Evolutionary conservation across 2,329 filamentous ascomycete species (phyloP).

Genomic region (Karstenula rhodostoma): DNA sequence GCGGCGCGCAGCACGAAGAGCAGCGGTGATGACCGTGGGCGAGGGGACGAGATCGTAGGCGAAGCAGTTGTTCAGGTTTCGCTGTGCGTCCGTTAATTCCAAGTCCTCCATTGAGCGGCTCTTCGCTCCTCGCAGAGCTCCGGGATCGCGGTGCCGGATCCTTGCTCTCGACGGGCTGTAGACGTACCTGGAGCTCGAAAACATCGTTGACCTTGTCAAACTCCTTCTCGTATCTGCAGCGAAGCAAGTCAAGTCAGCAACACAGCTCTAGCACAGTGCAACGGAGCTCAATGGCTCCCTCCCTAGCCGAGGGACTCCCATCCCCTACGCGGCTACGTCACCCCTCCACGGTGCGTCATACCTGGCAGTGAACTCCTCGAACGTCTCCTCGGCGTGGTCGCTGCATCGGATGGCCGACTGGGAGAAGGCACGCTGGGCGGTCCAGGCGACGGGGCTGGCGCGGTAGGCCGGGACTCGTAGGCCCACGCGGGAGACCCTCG

Average conservation of each 20-base stretch:
- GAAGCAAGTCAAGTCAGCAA: constrained; percentile 37
- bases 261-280: constrained; percentile 28
- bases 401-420: constrained; percentile 56
- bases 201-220: constrained; percentile 98
- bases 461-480: constrained; percentile 46
- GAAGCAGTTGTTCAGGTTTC: constrained; percentile 99
- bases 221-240: constrained; percentile 94
- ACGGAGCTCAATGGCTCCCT: constrained; percentile 39
- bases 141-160: constrained; percentile 25
- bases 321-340: constrained; percentile 20
- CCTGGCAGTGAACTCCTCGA: constrained; percentile 98
- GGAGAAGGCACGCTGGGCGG: constrained; percentile 56
- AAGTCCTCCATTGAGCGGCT: constrained; percentile 4
- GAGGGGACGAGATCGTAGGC: constrained; percentile 99
- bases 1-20: constrained; percentile 89
- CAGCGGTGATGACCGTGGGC: constrained; percentile 86
- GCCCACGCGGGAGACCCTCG: constrained; percentile 45
- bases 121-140: constrained; percentile 16
- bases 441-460: constrained; percentile 43
- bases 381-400: constrained; percentile 89
- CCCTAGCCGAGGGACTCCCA: constrained; percentile 23
- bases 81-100: constrained; percentile 57
- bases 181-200: constrained; percentile 96
- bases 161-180: constrained; percentile 10
- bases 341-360: constrained; percentile 59